Percentiles rank a stretch among this genome's conserved stretches.
Evolutionary conservation across 2,329 filamentous ascomycete genomes (phyloP).

Genomic region (Fusarium tuaranense): DNA sequence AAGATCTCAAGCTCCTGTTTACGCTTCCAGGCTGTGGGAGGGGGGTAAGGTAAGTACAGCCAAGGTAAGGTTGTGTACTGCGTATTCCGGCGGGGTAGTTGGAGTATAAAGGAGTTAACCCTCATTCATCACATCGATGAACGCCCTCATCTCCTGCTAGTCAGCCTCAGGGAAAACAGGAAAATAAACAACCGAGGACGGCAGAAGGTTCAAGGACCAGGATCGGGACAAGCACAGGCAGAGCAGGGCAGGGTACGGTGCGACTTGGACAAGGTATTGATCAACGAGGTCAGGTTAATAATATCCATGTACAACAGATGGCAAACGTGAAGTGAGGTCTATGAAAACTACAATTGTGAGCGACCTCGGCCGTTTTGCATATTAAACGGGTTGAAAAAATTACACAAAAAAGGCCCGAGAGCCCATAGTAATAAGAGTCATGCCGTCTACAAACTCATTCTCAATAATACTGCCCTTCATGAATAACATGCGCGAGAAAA

Average conservation of each 20-base stretch:
- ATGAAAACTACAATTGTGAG: neutral
- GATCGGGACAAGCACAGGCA: constrained; percentile 19
- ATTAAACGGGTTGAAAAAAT: neutral
- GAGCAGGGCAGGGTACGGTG: neutral
- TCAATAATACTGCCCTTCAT: neutral
- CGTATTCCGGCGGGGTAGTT: constrained; percentile 18
- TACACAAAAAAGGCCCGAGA: neutral
- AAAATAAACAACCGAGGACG: constrained; percentile 17
- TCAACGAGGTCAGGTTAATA: constrained; percentile 14
- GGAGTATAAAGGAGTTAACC: constrained; percentile 2
- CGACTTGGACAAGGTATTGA: constrained; percentile 24
- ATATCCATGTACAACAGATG: neutral
- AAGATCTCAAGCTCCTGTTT: neutral
- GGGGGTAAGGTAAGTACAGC: neutral
- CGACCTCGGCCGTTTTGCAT: neutral
- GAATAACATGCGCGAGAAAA: neutral
- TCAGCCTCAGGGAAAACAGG: constrained; percentile 12
- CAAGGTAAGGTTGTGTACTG: neutral
- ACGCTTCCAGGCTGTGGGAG: neutral
- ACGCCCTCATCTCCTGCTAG: neutral
- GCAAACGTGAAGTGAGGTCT: neutral
- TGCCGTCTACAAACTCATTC: neutral
- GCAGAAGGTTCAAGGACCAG: constrained; percentile 4
- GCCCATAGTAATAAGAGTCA: neutral
- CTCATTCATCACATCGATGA: neutral